phyloP scores from a whole-genome alignment of 106 monocot species.

The Acorus gramineus region DNA sequence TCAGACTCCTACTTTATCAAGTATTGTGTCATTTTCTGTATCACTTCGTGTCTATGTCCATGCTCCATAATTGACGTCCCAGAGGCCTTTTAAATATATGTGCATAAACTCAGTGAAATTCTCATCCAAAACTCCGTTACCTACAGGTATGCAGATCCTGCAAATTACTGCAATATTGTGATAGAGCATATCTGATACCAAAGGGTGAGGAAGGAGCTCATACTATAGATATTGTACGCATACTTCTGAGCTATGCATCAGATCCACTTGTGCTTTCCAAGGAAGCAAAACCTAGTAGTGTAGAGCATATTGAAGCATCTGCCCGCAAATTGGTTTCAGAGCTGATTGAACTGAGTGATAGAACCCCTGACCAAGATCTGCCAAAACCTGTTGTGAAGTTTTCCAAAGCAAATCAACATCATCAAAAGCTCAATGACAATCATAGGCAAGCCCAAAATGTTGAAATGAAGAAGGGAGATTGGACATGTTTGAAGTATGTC shows the following conservation, averaged over 20 bases:
- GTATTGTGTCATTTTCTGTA: too few species aligned
- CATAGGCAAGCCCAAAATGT: slow-evolving; percentile 13
- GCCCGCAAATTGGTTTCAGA: slow-evolving; percentile 56
- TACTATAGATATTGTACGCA: slow-evolving; percentile 84
- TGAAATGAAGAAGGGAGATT: slow-evolving; percentile 98
- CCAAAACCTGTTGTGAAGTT: slow-evolving; percentile 21
- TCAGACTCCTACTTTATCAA: too few species aligned
- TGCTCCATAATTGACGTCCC: background rate
- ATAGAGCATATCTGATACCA: slow-evolving; percentile 54
- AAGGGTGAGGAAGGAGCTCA: slow-evolving; percentile 51
- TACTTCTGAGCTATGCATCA: slow-evolving; percentile 68
- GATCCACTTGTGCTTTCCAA: slow-evolving; percentile 29
- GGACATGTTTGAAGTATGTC: slow-evolving; percentile 83
- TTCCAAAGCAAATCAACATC: slow-evolving; percentile 12
- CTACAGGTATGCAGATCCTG: slow-evolving; percentile 75
- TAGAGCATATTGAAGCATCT: slow-evolving; percentile 45
- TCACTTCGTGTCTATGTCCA: background rate
- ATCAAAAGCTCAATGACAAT: slow-evolving; percentile 4
- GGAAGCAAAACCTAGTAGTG: slow-evolving; percentile 19
- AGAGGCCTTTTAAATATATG: too few species aligned
- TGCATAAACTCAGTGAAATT: background rate
- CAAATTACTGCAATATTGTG: slow-evolving; percentile 66
- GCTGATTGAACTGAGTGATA: slow-evolving; percentile 69
- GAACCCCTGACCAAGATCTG: slow-evolving; percentile 46
- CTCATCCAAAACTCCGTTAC: background rate